Evolutionary conservation across 768 basidiomycete genomes (phyloP), one percentile per base, ranked within the genome.

Genomic region (Suillus paluster): DNA sequence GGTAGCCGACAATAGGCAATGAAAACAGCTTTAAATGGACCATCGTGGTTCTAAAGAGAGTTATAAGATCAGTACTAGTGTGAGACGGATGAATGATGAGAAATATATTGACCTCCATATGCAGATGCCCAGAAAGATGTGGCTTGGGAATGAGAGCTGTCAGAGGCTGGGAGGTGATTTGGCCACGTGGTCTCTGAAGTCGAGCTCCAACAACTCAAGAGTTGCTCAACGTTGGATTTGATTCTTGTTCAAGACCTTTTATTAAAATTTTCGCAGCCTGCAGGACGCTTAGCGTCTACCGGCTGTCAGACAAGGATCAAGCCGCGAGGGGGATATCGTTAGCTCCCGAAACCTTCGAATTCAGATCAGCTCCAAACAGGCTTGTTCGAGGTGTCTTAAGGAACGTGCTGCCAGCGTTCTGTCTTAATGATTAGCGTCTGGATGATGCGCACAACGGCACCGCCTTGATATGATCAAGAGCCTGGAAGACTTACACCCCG

Each of bases 1-100:
- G 81, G 81, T 66, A 94, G 79, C 65, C 84, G 85, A 69, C 83
- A 79, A 72, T 94, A 94, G 11, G 92, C 92, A 70, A 79, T 81
- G 67, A 83, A 81, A 60, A 92, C 85, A 69, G 87, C 77, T 57
- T 73, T 75, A 21, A 74, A 59, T 54, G 73, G 60, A 60, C 66
- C 61, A 33, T 72, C 75, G 73, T 69, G 30, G 54, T 63, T 64
- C 75, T 74, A 57, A 12, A 25, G 23, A 0, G 6, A 45, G n/a
- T 21, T 10, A 60, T 42, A 17, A 64, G 66, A 75, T 73, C 67
- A 75, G 3, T 68, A 75, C 80, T 61, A 62, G 69, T 65, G 64
- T 64, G 68, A 64, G 62, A 64, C n/a, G 54, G 57, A 36, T 5
- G 11, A 41, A 61, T 39, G 48, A 53, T 66, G 50, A 50, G 54